Conservation (phyloP, 176 grass and related monocot genomes). For the Carex scoparia region DNA sequence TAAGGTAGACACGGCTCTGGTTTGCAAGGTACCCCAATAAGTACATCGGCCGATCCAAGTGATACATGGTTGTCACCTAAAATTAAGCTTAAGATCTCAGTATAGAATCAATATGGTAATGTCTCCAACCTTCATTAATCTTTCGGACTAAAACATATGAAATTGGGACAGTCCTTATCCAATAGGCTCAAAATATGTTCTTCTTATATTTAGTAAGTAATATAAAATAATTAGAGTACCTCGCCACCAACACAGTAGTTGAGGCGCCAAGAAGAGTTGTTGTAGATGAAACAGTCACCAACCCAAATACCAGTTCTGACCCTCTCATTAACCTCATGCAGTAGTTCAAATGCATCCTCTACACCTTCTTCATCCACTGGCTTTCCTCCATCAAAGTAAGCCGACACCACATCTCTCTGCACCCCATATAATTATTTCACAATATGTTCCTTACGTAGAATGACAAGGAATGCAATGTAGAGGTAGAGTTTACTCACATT, state of each 20-base stretch:
- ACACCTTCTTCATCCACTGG: conserved; percentile 68
- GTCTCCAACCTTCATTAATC: background rate
- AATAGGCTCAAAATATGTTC: background rate
- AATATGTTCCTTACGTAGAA: background rate
- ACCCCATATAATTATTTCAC: conserved; percentile 6
- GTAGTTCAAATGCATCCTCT: conserved; percentile 96
- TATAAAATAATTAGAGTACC: conserved; percentile 38
- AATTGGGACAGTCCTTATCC: background rate
- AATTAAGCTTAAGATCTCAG: conserved; percentile 29
- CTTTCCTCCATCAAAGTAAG: conserved; percentile 78
- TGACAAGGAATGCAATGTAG: conserved; percentile 19
- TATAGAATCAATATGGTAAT: conserved; percentile 16
- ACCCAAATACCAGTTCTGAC: conserved; percentile 97
- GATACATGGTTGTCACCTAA: conserved; percentile 97
- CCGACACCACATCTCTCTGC: conserved; percentile 82
- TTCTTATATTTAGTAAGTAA: conserved; percentile 7
- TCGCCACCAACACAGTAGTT: conserved; percentile 98
- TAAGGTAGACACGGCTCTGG: conserved; percentile 98
- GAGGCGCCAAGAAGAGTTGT: conserved; percentile 84
- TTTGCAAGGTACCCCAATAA: conserved; percentile 91
- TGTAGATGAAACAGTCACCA: conserved; percentile 99
- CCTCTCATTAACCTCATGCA: conserved; percentile 94
- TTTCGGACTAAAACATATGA: background rate
- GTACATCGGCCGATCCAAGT: conserved; percentile 99
- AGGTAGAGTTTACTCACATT: conserved; percentile 59